Conservation (phyloP, 2,329 filamentous ascomycete species). For the Aspergillus vadensis region DNA sequence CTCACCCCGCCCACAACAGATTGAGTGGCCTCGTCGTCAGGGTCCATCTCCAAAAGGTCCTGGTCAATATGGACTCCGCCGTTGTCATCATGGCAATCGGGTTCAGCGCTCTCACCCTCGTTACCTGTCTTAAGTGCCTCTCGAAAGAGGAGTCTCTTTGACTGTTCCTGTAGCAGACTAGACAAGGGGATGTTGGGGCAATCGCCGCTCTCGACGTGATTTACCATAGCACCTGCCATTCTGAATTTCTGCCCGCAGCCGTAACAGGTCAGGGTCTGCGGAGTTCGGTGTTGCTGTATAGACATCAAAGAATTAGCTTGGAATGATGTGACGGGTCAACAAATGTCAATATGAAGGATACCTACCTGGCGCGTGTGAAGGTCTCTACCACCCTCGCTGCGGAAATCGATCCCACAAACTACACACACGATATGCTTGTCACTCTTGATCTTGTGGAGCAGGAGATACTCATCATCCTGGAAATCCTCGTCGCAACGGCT, state of each 20-base stretch:
- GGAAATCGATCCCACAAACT: constrained; percentile 59
- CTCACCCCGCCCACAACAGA: not conserved
- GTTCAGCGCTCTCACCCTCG: constrained; percentile 1
- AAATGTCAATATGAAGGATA: not conserved
- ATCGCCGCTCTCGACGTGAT: constrained; percentile 57
- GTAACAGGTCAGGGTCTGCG: constrained; percentile 54
- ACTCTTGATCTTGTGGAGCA: constrained; percentile 53
- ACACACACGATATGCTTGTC: constrained; percentile 56
- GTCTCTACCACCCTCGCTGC: constrained; percentile 54
- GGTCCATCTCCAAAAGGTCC: not conserved
- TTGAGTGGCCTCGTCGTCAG: not conserved
- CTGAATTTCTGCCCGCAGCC: constrained; percentile 52
- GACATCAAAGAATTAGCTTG: not conserved
- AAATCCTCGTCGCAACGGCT: constrained; percentile 49
- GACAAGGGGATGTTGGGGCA: constrained; percentile 48
- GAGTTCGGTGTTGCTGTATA: constrained; percentile 49
- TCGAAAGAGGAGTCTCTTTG: constrained; percentile 53
- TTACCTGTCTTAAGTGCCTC: constrained; percentile 25
- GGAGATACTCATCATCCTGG: constrained; percentile 45
- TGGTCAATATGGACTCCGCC: constrained; percentile 28
- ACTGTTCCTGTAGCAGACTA: constrained; percentile 52
- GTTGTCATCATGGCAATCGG: constrained; percentile 19
- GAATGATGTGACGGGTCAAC: not conserved
- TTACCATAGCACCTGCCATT: constrained; percentile 52
- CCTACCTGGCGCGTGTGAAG: constrained; percentile 55